Base-by-base conservation (phyloP, 2,329 filamentous ascomycete species). In the Monosporascus ibericus region DNA sequence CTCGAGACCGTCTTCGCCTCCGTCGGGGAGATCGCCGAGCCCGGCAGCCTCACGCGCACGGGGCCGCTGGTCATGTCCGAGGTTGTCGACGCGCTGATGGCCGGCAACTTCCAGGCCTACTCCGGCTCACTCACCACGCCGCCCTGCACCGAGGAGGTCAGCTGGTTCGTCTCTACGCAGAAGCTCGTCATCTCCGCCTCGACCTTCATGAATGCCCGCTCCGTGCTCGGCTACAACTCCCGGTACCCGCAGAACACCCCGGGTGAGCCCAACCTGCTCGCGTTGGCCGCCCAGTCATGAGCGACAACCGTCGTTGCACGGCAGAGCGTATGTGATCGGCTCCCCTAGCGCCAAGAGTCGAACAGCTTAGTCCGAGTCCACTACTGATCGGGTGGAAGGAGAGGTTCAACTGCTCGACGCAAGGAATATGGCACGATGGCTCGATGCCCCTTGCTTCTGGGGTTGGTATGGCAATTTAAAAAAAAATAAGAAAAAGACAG, bases 121-220 rank as follows among this genome's bases (percentile, higher is more conserved):
- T 62, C 68, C 2, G 75, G 75, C 25, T 77, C 75, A 4, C 67
- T 78, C 37, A 78, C 76, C 14, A 78, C 75, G 8, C 75, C 76
- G 20, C 76, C 75, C 3, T 79, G 76, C 67, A 66, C 65, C 15
- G 75, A 79, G 60, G 70, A 69, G 22, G 74, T 79, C 30, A 63
- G 63, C 54, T 79, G 76, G 76, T 70, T 75, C 50, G 74, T 79
- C 7, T 68, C 72, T n/a, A 72, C 73, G 4, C 63, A 72, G 51
- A 70, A 69, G 48, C 68, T 76, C 34, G 53, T 60, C 42, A 57
- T 78, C 40, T 69, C 70, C 5, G 60, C 66, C 8, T 47, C 62
- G 11, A 72, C 72, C 15, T 76, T 73, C 56, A 58, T 63, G 46
- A 65, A 63, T 47, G 73, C 67, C 17, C 70, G 72, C 49, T 65